Base-by-base conservation (phyloP, 148 eudicot species). In the Drosera capensis region DNA sequence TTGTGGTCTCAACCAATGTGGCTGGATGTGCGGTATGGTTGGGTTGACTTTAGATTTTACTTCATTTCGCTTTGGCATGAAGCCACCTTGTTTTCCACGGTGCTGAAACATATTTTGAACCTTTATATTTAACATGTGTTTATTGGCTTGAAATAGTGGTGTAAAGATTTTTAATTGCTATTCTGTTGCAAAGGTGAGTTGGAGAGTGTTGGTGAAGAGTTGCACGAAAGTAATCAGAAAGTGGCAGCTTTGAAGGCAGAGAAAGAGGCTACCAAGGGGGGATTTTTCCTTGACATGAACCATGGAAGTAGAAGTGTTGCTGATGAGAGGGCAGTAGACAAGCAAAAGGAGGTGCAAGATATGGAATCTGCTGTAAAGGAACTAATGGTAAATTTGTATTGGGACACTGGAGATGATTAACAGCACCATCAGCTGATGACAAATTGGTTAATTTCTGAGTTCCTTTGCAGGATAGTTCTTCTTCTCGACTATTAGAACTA, bases 161-260 rank as follows among this genome's bases (percentile, higher is more conserved):
- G n/a, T n/a, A n/a, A n/a, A n/a, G n/a, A n/a, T n/a, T n/a, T n/a
- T n/a, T n/a, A n/a, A n/a, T 57, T 48, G 21, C 21, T 30, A 16
- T 68, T 31, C 36, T 40, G 46, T 46, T 55, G 60, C 67, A 74
- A 52, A 90, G 99, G 56, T 58, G 95, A 84, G 29, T 65, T 90
- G 62, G 88, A 78, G 57, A 53, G 64, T 55, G 56, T 71, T 41
- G 41, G 73, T 34, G 64, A 54, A 21, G 87, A 85, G 56, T 56
- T 90, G 60, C 85, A 90, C 51, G 82, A 71, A 60, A 80, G 76
- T 63, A 80, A 84, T 51, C 43, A 55, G 42, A 46, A 68, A 48
- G 59, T 90, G 70, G 87, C 76, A 25, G 65, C 70, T 50, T 52
- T 90, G 44, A 90, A 76, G 70, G 78, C 72, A 56, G 79, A 80